These are phyloP conservation scores for Coemansia sp. DNA, from an alignment of 192 early-diverging fungal genomes.

Conservation along the genomic window DNA sequence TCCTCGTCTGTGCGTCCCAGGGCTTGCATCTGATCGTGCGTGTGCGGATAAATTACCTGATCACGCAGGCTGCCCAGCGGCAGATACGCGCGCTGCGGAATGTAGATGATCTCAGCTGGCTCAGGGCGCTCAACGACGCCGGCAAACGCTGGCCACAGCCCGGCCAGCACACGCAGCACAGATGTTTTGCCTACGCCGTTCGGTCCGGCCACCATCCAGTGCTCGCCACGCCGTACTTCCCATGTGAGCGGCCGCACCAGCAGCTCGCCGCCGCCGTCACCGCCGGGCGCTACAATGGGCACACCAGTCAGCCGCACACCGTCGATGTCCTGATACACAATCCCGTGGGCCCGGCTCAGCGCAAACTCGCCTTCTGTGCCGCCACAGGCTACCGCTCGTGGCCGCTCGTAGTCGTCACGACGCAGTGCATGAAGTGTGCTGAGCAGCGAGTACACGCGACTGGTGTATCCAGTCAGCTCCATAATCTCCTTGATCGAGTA, in stretches of 20 bases:
- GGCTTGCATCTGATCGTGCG: constrained; percentile 77
- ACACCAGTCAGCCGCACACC: constrained; percentile 83
- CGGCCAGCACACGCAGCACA: constrained; percentile 92
- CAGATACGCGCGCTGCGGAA: constrained; percentile 96
- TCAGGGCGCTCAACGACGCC: constrained; percentile 71
- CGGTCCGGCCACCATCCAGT: constrained; percentile 91
- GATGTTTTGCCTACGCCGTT: constrained; percentile 94
- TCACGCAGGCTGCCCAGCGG: constrained; percentile 91
- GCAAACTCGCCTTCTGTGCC: constrained; percentile 15
- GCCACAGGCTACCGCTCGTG: background rate
- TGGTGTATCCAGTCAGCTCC: constrained; percentile 88
- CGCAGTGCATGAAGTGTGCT: constrained; percentile 80
- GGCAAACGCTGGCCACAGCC: constrained; percentile 93
- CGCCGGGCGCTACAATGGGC: constrained; percentile 83
- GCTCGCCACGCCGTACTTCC: constrained; percentile 86
- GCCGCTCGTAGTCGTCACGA: constrained; percentile 56
- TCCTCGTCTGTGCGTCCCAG: constrained; percentile 80
- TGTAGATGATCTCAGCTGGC: constrained; percentile 89
- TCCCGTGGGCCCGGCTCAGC: constrained; percentile 20
- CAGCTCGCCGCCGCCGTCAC: constrained; percentile 77
- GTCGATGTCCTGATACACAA: constrained; percentile 55
- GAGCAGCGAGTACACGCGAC: constrained; percentile 82
- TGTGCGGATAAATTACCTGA: constrained; percentile 97
- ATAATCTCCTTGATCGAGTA: constrained; percentile 92
- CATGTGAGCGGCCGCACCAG: constrained; percentile 82